phyloP scores from a whole-genome alignment of 2,329 filamentous ascomycete genomes.

The Tolypocladium guangdongense region DNA sequence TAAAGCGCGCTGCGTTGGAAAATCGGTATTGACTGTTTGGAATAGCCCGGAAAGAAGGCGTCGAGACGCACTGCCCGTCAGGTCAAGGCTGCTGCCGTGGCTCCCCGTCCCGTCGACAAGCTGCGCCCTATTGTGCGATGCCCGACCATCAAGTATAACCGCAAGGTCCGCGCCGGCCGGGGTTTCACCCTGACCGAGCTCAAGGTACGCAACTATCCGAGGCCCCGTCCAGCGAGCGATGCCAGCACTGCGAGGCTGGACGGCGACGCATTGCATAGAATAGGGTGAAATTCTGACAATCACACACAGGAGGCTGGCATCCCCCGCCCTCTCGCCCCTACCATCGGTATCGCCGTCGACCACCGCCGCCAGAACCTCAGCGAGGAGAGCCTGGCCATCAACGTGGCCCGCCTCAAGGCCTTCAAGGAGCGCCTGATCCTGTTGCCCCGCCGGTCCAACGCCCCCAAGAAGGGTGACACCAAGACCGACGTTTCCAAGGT shows the following conservation, averaged over 20 bases:
- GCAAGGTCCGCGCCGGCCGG: constrained; percentile 88
- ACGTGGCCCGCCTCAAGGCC: constrained; percentile 95
- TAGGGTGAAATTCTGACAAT: constrained; percentile 20
- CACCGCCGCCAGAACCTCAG: constrained; percentile 93
- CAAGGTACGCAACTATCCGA: constrained; percentile 57
- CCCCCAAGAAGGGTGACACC: constrained; percentile 88
- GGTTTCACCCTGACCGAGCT: constrained; percentile 96
- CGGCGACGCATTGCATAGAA: background rate
- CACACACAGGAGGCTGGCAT: constrained; percentile 78
- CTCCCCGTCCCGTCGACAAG: constrained; percentile 94
- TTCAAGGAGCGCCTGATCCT: constrained; percentile 95
- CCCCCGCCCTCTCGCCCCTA: constrained; percentile 84
- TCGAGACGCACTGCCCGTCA: constrained; percentile 83
- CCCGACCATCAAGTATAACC: constrained; percentile 99
- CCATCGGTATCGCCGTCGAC: constrained; percentile 96
- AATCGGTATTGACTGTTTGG: constrained; percentile 22
- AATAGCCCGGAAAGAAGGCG: constrained; percentile 89
- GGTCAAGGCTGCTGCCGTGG: constrained; percentile 88
- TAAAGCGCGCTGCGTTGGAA: background rate
- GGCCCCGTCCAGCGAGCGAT: background rate
- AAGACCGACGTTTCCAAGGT: constrained; percentile 68
- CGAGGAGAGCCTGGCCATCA: constrained; percentile 87
- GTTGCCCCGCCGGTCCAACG: constrained; percentile 90
- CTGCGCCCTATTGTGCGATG: constrained; percentile 93
- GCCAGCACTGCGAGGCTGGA: background rate